A percentile compares a stretch with the other conserved stretches of the same genome.
These are phyloP conservation scores for Ceratocystis diversiconidia DNA, from an alignment of 2,329 filamentous ascomycete species.

Conservation along the genomic window DNA sequence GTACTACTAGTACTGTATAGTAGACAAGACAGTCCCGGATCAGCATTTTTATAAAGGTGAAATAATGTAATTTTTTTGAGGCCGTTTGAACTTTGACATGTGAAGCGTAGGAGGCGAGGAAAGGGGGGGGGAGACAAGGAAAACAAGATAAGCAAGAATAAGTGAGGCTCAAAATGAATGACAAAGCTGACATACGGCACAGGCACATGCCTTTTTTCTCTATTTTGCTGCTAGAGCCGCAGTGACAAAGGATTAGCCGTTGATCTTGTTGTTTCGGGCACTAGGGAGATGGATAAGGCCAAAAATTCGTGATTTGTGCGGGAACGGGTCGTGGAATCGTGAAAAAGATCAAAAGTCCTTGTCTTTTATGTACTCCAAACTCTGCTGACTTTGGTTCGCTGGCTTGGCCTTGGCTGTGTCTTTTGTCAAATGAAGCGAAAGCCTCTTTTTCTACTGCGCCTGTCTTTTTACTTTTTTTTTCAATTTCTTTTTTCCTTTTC, in stretches of 20 bases:
- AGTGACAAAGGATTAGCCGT: background rate
- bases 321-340: background rate
- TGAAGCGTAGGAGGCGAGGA: background rate
- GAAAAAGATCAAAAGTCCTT: background rate
- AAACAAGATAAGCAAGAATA: background rate
- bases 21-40: background rate
- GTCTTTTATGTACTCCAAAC: background rate
- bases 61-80: background rate
- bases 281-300: background rate
- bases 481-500: background rate
- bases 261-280: background rate
- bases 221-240: background rate
- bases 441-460: background rate
- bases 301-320: background rate
- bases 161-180: slow-evolving; percentile 2
- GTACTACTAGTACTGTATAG: background rate
- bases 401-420: background rate
- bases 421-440: background rate
- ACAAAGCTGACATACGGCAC: background rate
- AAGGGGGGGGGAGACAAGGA: background rate
- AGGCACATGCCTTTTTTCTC: background rate
- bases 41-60: background rate
- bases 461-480: background rate
- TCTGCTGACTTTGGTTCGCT: background rate
- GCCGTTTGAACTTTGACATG: background rate